phyloP scores from a whole-genome alignment of 1,284 basidiomycete species.

The Sporisorium reilianum region DNA sequence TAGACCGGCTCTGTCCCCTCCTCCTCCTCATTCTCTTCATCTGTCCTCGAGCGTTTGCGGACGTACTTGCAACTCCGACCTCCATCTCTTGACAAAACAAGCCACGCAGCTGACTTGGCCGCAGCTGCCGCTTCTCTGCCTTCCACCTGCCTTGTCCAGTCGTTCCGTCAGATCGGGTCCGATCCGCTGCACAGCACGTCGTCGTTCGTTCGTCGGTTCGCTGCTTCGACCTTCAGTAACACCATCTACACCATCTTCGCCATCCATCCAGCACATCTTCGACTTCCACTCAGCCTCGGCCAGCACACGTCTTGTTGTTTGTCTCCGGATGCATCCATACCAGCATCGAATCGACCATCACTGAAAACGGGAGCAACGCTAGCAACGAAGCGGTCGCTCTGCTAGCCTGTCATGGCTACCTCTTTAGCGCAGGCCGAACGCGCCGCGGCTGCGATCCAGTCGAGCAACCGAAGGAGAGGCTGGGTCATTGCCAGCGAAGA shows the following conservation, averaged over 20 bases:
- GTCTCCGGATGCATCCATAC: conserved; percentile 3
- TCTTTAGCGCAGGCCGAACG: conserved; percentile 2
- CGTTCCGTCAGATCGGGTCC: conserved; percentile 25
- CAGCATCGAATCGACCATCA: neutral
- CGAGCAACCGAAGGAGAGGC: conserved; percentile 39
- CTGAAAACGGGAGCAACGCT: neutral
- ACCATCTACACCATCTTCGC: conserved; percentile 6
- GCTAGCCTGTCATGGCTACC: conserved; percentile 1
- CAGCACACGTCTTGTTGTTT: neutral
- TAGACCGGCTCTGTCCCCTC: neutral
- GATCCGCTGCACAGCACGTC: conserved; percentile 6
- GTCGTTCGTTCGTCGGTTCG: neutral
- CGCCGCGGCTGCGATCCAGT: conserved; percentile 7
- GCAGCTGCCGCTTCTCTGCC: too few species aligned
- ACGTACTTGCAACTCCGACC: conserved; percentile 26
- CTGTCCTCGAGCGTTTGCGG: neutral
- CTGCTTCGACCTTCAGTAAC: neutral
- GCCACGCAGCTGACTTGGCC: conserved; percentile 4
- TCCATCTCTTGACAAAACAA: conserved; percentile 32
- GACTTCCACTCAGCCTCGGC: neutral
- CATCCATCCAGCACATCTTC: neutral
- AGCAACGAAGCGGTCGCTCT: neutral
- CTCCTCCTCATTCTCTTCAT: conserved; percentile 2
- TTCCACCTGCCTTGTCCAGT: neutral
- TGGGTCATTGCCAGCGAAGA: conserved; percentile 53